Evolutionary conservation across 2,329 filamentous ascomycete genomes (phyloP).

Genomic region (Pseudogymnoascus sp.): DNA sequence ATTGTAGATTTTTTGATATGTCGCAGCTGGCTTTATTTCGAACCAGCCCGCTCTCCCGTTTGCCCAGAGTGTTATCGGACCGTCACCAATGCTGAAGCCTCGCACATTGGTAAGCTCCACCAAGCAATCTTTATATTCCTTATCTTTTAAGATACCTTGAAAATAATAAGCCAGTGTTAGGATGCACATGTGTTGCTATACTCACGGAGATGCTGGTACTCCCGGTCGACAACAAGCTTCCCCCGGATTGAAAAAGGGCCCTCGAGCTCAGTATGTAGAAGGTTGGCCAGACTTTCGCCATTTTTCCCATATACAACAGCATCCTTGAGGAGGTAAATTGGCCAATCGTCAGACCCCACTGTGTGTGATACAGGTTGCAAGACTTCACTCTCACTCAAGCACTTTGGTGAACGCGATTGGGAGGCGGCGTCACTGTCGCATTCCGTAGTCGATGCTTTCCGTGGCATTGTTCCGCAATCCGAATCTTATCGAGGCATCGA

Average conservation of each 20-base stretch:
- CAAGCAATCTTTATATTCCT: slow-evolving; percentile 24
- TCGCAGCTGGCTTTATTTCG: slow-evolving; percentile 51
- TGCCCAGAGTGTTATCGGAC: slow-evolving; percentile 57
- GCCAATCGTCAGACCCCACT: slow-evolving; percentile 44
- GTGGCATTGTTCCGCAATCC: not conserved
- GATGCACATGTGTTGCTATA: slow-evolving; percentile 6
- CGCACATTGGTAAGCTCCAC: slow-evolving; percentile 48
- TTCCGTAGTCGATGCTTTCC: not conserved
- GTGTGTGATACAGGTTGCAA: slow-evolving; percentile 22
- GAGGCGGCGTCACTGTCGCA: slow-evolving; percentile 35
- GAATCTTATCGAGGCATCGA: not conserved
- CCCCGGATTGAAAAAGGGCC: slow-evolving; percentile 58
- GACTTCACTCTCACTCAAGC: slow-evolving; percentile 15
- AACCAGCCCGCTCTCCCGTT: slow-evolving; percentile 60
- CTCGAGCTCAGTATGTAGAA: slow-evolving; percentile 51
- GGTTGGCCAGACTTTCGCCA: slow-evolving; percentile 48
- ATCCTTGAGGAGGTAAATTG: slow-evolving; percentile 53
- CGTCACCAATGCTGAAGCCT: slow-evolving; percentile 49
- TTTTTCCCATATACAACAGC: slow-evolving; percentile 51
- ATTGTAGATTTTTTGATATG: slow-evolving; percentile 49
- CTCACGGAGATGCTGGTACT: slow-evolving; percentile 37
- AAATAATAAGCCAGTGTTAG: not conserved
- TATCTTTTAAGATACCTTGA: slow-evolving; percentile 31
- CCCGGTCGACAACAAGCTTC: slow-evolving; percentile 43
- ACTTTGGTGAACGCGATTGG: slow-evolving; percentile 25